phyloP scores from a whole-genome alignment of 108 stramenopile genomes.

The Stephanodiscus minutulus region DNA sequence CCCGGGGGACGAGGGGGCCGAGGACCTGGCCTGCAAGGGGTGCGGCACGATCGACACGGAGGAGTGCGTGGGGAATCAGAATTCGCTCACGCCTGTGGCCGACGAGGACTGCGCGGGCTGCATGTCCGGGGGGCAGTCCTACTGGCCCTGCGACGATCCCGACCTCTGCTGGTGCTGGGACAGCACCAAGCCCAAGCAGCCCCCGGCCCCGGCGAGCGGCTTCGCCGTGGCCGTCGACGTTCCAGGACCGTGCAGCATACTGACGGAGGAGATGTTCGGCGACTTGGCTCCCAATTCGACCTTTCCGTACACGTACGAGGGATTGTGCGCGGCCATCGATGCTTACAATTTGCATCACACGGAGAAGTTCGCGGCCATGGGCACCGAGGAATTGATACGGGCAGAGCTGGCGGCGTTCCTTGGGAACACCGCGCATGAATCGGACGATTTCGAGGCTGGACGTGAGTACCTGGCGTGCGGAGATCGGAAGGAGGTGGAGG shows the following conservation, averaged over 20 bases:
- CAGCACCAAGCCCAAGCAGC: slow-evolving; percentile 41
- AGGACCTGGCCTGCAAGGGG: neutral
- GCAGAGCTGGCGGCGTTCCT: slow-evolving; percentile 40
- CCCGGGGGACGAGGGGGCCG: slow-evolving; percentile 12
- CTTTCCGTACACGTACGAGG: slow-evolving; percentile 44
- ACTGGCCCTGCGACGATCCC: slow-evolving; percentile 37
- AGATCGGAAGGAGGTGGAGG: slow-evolving; percentile 35
- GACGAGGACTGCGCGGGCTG: slow-evolving; percentile 34
- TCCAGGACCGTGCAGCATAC: slow-evolving; percentile 18
- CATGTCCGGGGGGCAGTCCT: slow-evolving; percentile 19
- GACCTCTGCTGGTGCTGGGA: slow-evolving; percentile 45
- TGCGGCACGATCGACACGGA: slow-evolving; percentile 30
- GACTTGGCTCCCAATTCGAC: slow-evolving; percentile 34
- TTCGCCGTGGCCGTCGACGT: slow-evolving; percentile 10
- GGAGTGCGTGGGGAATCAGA: slow-evolving; percentile 36
- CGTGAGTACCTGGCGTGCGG: slow-evolving; percentile 46
- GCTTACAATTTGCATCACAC: slow-evolving; percentile 40
- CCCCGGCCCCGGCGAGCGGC: slow-evolving; percentile 38
- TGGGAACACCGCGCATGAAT: slow-evolving; percentile 45
- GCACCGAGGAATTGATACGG: slow-evolving; percentile 14
- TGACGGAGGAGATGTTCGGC: slow-evolving; percentile 21
- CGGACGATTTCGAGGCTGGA: slow-evolving; percentile 44
- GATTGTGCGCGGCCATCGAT: slow-evolving; percentile 32
- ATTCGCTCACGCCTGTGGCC: slow-evolving; percentile 27
- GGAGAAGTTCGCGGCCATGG: slow-evolving; percentile 42